Conservation (phyloP, 1,284 basidiomycete species). For the Singerocomus inundabilis region DNA sequence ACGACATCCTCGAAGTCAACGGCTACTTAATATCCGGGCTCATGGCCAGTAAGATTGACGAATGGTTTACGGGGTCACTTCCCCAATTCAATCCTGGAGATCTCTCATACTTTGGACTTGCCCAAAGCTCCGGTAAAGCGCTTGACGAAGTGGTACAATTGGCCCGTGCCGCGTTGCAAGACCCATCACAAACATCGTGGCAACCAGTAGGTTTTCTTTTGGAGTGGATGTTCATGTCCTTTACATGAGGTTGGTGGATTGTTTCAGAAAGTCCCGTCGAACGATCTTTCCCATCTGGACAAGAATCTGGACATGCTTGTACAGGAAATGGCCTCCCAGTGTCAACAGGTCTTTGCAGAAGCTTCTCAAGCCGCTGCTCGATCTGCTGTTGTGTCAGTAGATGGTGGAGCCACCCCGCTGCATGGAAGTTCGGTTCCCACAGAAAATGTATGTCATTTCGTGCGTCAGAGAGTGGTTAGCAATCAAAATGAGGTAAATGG, state of each 20-base stretch:
- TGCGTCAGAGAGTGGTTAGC: constrained; percentile 53
- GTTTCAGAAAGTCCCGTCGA: constrained; percentile 46
- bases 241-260: constrained; percentile 29
- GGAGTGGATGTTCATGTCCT: constrained; percentile 20
- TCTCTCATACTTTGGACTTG: constrained; percentile 46
- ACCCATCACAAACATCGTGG: constrained; percentile 43
- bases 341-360: constrained; percentile 58
- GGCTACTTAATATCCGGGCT: constrained; percentile 74
- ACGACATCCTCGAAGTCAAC: constrained; percentile 78
- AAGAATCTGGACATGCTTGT: constrained; percentile 68
- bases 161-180: constrained; percentile 47
- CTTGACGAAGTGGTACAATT: constrained; percentile 45
- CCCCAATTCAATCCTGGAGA: constrained; percentile 58
- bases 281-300: constrained; percentile 56
- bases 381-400: constrained; percentile 49
- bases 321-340: constrained; percentile 58
- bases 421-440: constrained; percentile 27
- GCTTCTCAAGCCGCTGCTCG: constrained; percentile 64
- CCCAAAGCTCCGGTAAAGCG: constrained; percentile 28
- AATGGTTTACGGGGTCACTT: constrained; percentile 69
- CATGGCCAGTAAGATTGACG: constrained; percentile 64
- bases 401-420: constrained; percentile 30
- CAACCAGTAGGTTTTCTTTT: constrained; percentile 41
- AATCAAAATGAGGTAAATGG: constrained; percentile 48
- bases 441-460: constrained; percentile 32